A percentile compares a stretch with the other conserved stretches of the same genome.
Conservation (phyloP, 176 grass and related monocot genomes). For the Aechmea fasciata region DNA sequence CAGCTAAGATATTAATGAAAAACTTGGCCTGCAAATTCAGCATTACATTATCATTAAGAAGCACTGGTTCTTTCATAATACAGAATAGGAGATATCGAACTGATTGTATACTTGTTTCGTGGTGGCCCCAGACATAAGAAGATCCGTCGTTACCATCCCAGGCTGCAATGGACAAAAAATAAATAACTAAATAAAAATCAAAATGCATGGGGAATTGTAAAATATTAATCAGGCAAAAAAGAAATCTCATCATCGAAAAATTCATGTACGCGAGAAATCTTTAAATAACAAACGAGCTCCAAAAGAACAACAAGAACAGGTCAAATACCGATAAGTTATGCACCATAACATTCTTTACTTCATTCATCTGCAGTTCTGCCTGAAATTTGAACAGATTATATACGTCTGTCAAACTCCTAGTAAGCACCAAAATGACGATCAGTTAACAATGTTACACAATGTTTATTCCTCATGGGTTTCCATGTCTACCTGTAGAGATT, state of each 20-base stretch:
- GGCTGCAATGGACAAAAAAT: constrained; percentile 52
- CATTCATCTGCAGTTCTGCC: constrained; percentile 98
- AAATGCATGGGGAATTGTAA: constrained; percentile 2
- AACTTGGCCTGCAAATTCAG: constrained; percentile 68
- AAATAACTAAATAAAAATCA: constrained; percentile 7
- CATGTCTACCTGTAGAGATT: constrained; percentile 75
- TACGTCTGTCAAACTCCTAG: constrained; percentile 11
- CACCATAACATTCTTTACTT: constrained; percentile 98
- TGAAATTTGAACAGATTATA: constrained; percentile 38
- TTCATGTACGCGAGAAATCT: neutral
- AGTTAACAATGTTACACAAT: neutral
- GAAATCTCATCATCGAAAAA: constrained; percentile 1
- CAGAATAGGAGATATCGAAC: constrained; percentile 1
- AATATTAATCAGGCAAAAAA: constrained; percentile 14
- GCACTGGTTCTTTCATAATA: constrained; percentile 18
- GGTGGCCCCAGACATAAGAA: constrained; percentile 97
- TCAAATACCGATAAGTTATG: constrained; percentile 79
- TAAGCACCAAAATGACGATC: constrained; percentile 10
- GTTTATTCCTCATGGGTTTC: neutral
- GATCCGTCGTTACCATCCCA: constrained; percentile 97
- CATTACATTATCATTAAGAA: constrained; percentile 16
- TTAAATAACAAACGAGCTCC: neutral
- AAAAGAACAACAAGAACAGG: constrained; percentile 2
- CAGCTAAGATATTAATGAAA: constrained; percentile 99
- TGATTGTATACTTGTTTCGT: constrained; percentile 74